Evolutionary conservation across 2,329 filamentous ascomycete species (phyloP).

Genomic region (Aspergillus ruber): DNA sequence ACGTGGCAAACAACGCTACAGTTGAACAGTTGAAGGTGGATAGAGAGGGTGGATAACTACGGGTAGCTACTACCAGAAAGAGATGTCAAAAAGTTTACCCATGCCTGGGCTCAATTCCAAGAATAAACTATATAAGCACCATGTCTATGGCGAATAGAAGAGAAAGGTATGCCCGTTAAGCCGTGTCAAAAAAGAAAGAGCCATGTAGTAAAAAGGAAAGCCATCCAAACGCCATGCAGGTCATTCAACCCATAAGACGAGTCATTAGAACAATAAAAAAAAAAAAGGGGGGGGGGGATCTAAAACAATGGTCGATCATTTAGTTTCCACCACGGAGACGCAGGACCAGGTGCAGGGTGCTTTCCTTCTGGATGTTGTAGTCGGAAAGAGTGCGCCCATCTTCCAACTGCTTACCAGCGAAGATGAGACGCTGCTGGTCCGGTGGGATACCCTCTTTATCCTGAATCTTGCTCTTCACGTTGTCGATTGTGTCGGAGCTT

Average conservation of each 20-base stretch:
- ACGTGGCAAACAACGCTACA: slow-evolving; percentile 1
- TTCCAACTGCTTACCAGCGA: slow-evolving; percentile 60
- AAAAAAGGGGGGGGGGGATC: slow-evolving; percentile 9
- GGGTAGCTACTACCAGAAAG: background rate
- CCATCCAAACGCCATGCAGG: slow-evolving; percentile 35
- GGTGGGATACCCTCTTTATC: slow-evolving; percentile 75
- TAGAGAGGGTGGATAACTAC: background rate
- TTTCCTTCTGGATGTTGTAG: slow-evolving; percentile 57
- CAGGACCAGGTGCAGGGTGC: slow-evolving; percentile 56
- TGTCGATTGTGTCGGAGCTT: slow-evolving; percentile 63
- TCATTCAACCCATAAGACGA: slow-evolving; percentile 24
- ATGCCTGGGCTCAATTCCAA: slow-evolving; percentile 1
- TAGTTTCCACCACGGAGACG: slow-evolving; percentile 40
- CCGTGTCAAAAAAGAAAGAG: slow-evolving; percentile 12
- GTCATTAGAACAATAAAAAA: slow-evolving; percentile 13
- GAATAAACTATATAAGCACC: slow-evolving; percentile 15
- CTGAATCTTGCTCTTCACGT: slow-evolving; percentile 67
- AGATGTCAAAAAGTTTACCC: background rate
- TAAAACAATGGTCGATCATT: slow-evolving; percentile 2
- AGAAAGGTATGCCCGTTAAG: slow-evolving; percentile 13
- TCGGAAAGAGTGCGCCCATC: slow-evolving; percentile 47
- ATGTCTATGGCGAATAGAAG: slow-evolving; percentile 12
- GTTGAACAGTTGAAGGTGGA: too few relatives aligned
- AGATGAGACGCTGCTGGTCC: slow-evolving; percentile 65
- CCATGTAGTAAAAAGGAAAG: slow-evolving; percentile 14